Conservation (phyloP, 2,329 filamentous ascomycete genomes). For the Aureobasidium pullulans region DNA sequence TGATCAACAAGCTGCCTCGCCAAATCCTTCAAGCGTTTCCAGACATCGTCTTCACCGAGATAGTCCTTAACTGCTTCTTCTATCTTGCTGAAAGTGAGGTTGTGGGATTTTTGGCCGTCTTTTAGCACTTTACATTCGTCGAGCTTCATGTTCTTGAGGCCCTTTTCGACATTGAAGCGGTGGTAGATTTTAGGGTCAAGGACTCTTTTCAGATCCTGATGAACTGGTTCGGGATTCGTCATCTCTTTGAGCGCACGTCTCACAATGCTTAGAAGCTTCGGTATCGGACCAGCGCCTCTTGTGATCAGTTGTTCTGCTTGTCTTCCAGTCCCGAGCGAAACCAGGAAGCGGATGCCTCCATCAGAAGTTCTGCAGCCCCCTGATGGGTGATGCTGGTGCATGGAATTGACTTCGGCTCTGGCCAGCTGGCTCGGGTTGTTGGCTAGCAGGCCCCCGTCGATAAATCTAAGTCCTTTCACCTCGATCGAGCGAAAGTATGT, state of each 20-base stretch:
- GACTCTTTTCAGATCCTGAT: not conserved
- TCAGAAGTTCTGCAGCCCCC: not conserved
- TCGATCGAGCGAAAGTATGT: slow-evolving; percentile 29
- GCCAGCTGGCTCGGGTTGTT: slow-evolving; percentile 42
- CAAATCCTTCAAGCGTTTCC: not conserved
- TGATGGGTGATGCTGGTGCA: slow-evolving; percentile 3
- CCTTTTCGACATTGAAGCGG: slow-evolving; percentile 9
- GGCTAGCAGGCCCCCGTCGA: slow-evolving; percentile 34
- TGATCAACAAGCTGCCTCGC: not conserved
- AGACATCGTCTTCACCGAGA: not conserved
- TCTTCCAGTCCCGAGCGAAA: slow-evolving; percentile 10
- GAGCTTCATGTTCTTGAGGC: not conserved
- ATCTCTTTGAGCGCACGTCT: not conserved
- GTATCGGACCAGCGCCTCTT: not conserved
- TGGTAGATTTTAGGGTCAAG: not conserved
- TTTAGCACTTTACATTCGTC: not conserved
- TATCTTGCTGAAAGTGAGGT: not conserved
- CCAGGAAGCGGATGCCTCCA: slow-evolving; percentile 5
- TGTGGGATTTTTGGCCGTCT: not conserved
- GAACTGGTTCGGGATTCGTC: slow-evolving; percentile 3
- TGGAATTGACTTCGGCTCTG: slow-evolving; percentile 29
- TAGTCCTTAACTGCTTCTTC: not conserved
- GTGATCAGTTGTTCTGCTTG: not conserved
- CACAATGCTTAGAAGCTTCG: not conserved
- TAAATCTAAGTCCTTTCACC: slow-evolving; percentile 25